Evolutionary conservation across 2,329 filamentous ascomycete species (phyloP).

Genomic region (Raffaelea deltoideospora): DNA sequence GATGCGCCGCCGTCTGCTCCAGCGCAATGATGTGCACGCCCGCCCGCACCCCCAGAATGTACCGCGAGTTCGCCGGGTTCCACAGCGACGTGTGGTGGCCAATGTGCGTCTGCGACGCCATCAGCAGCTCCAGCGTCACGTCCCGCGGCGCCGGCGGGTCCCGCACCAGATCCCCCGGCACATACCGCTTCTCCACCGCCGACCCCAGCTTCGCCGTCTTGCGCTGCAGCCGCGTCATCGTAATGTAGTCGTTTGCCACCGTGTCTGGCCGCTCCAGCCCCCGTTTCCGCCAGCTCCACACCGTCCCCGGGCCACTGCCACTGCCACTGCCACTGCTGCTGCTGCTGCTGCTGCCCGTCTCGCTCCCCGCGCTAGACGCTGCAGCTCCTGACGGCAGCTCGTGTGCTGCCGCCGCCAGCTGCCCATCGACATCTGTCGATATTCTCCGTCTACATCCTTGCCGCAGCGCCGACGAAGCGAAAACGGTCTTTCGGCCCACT

Average conservation of each 20-base stretch:
- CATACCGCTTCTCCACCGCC: slow-evolving; percentile 38
- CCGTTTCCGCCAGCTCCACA: slow-evolving; percentile 1
- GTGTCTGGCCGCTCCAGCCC: slow-evolving; percentile 4
- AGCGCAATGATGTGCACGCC: slow-evolving; percentile 88
- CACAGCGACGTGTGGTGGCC: slow-evolving; percentile 83
- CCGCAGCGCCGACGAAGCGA: too few relatives aligned
- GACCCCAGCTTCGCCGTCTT: slow-evolving; percentile 34
- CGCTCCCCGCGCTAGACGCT: too few relatives aligned
- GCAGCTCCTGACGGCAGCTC: too few relatives aligned
- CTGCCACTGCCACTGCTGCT: background rate
- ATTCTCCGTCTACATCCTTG: too few relatives aligned
- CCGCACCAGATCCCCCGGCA: slow-evolving; percentile 48
- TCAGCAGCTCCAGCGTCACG: slow-evolving; percentile 77
- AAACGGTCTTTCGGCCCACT: too few relatives aligned
- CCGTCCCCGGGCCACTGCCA: background rate
- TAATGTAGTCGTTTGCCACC: slow-evolving; percentile 21
- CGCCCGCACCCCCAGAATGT: slow-evolving; percentile 82
- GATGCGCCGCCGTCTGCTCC: slow-evolving; percentile 73
- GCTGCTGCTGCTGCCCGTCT: background rate
- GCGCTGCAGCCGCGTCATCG: slow-evolving; percentile 25
- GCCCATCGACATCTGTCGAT: too few relatives aligned
- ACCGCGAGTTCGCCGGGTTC: slow-evolving; percentile 87
- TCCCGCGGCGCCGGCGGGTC: slow-evolving; percentile 66
- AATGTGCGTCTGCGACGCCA: slow-evolving; percentile 76
- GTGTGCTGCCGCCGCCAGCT: too few relatives aligned